A percentile compares a stretch with the other conserved stretches of the same genome.
Evolutionary conservation across 345 rosid genomes (phyloP).

Genomic region (Fremontodendron californicum): DNA sequence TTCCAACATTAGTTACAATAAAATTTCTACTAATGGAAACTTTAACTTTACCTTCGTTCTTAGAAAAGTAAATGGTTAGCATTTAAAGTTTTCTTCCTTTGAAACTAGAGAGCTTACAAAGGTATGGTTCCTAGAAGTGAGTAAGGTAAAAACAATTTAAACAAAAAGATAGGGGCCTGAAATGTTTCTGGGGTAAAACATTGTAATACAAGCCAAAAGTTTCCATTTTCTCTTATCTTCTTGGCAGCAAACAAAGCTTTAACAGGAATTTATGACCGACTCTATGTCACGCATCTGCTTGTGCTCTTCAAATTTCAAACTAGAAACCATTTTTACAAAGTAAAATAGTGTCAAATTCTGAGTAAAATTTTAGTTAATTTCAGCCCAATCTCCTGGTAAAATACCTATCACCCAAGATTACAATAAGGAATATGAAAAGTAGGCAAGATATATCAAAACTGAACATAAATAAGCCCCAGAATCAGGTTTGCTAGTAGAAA

Average conservation of each 20-base stretch:
- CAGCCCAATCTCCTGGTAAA: not conserved
- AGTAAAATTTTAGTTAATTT: no score
- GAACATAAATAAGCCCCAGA: not conserved
- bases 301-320: not conserved
- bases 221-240: not conserved
- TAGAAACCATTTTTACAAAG: not conserved
- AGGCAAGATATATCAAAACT: not conserved
- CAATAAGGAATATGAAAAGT: not conserved
- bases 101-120: not conserved
- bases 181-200: no score
- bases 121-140: not conserved
- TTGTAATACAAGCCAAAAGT: not conserved
- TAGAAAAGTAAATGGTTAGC: not conserved
- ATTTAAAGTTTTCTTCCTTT: no score
- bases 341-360: not conserved
- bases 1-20: not conserved
- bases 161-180: not conserved
- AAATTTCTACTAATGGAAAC: not conserved
- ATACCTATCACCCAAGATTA: not conserved
- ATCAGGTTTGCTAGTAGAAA: not conserved
- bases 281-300: no score
- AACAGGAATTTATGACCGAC: not conserved
- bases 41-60: not conserved
- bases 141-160: not conserved
- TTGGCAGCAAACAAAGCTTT: not conserved